phyloP scores from a whole-genome alignment of 1,284 basidiomycete species.

The Singerocomus inundabilis region DNA sequence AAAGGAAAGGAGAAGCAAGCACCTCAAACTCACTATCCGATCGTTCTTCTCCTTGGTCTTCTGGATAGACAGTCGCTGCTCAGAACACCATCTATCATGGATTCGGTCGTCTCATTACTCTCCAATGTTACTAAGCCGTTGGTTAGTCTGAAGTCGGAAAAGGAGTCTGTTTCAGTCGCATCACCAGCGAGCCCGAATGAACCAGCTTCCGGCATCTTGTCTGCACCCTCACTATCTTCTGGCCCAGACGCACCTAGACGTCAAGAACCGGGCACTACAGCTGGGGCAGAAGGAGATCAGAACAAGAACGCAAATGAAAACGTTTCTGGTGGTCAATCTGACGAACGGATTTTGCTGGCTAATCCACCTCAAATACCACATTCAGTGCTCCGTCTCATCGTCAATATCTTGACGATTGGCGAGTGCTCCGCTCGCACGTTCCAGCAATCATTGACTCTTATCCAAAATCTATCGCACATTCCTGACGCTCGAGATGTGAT shows the following conservation, averaged over 20 bases:
- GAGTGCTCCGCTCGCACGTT: constrained; percentile 96
- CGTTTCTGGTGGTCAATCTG: constrained; percentile 39
- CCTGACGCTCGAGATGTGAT: constrained; percentile 86
- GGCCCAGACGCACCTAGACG: constrained; percentile 8
- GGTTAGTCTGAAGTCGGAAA: constrained; percentile 55
- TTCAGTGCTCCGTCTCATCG: constrained; percentile 78
- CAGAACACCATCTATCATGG: constrained; percentile 86
- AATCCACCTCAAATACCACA: constrained; percentile 83
- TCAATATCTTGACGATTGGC: constrained; percentile 91
- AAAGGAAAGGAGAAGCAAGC: constrained; percentile 89
- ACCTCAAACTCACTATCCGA: constrained; percentile 83
- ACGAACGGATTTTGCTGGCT: constrained; percentile 65
- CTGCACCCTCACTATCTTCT: constrained; percentile 10
- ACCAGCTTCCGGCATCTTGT: constrained; percentile 7
- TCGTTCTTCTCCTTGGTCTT: constrained; percentile 83
- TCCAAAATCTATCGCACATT: constrained; percentile 86
- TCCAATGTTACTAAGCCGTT: constrained; percentile 86
- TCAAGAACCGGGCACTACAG: constrained; percentile 16
- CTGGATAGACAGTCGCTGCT: constrained; percentile 84
- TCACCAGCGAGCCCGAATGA: constrained; percentile 19
- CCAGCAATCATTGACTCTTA: constrained; percentile 84
- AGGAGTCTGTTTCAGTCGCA: constrained; percentile 33
- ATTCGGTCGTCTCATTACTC: constrained; percentile 83
- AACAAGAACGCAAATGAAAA: constrained; percentile 30
- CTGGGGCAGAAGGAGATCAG: constrained; percentile 27